Base-by-base conservation (phyloP, 148 eudicot genomes). In the Rhododendron molle region DNA sequence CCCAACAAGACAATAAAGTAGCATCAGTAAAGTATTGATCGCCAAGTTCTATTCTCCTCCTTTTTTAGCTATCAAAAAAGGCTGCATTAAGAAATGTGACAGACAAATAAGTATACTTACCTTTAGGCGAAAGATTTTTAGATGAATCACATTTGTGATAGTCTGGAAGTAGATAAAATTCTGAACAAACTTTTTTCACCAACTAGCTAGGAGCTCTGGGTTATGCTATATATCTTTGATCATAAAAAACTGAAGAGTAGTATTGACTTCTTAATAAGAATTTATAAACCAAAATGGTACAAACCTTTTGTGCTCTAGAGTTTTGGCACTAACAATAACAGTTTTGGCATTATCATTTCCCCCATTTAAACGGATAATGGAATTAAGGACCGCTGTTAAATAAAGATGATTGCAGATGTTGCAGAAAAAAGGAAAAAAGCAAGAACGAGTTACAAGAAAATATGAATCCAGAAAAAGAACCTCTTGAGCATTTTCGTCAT, bases 401-500 rank as follows among this genome's bases (percentile, higher is more conserved):
- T 20, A 30, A 20, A 82, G 13, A 58, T 34, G 49, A 43, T 20
- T n/a, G 34, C 23, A 82, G 12, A 58, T 73, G 32, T 18, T 46
- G 40, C 34, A 49, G 46, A 20, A 26, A 76, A 4, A 74, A 49
- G 28, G 1, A 9, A 52, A 12, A 71, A 5, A 16, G 65, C 21
- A 40, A 21, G 52, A 83, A 74, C 0, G 1, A 50, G 67, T 28
- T 78, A 81, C 15, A 52, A 81, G 81, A 77, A 16, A 67, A n/a
- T 56, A 32, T 43, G 78, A 83, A 80, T 84, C 43, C 49, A 69
- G 76, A 82, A 28, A 76, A 82, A 36, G 20, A 71, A 90, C 93
- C 93, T 87, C 92, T 13, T 85, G 76, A 78, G 90, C 67, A 81
- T 81, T 89, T 85, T 89, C 92, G 3, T 85, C 78, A 12, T 86